A percentile compares a stretch with the other conserved stretches of the same genome.
phyloP scores from a whole-genome alignment of 257 asterid genomes.

The Leptodermis oblonga region DNA sequence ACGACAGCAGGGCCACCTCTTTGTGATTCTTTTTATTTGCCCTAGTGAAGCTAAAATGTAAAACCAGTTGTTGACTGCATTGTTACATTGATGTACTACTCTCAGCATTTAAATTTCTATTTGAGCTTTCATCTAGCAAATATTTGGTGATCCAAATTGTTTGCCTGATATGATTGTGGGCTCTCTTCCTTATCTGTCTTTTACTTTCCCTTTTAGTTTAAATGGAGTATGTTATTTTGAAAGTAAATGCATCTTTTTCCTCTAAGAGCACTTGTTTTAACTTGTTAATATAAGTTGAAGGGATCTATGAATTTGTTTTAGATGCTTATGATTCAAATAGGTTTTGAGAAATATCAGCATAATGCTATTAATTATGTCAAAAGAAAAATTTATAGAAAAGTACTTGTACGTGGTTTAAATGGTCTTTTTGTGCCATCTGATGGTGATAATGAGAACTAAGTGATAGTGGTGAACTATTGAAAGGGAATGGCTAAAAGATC shows the following conservation, averaged over 20 bases:
- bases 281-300: background rate
- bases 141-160: background rate
- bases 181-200: background rate
- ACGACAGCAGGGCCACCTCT: background rate
- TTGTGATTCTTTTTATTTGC: background rate
- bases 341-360: background rate
- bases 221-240: background rate
- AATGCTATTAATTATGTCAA: background rate
- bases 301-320: slow-evolving; percentile 1
- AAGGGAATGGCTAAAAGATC: background rate
- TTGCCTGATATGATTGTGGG: background rate
- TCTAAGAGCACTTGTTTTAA: background rate
- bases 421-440: background rate
- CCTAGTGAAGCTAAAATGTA: background rate
- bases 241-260: background rate
- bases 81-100: background rate
- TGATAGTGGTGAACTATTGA: background rate
- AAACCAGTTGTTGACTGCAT: background rate
- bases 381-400: background rate
- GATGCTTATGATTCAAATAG: background rate
- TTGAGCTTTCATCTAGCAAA: background rate
- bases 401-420: background rate
- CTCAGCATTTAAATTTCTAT: background rate
- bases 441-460: background rate
- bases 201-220: background rate